Percentiles rank a stretch among this genome's conserved stretches.
phyloP scores from a whole-genome alignment of 2,329 filamentous ascomycete genomes.

The Metarhizium album region DNA sequence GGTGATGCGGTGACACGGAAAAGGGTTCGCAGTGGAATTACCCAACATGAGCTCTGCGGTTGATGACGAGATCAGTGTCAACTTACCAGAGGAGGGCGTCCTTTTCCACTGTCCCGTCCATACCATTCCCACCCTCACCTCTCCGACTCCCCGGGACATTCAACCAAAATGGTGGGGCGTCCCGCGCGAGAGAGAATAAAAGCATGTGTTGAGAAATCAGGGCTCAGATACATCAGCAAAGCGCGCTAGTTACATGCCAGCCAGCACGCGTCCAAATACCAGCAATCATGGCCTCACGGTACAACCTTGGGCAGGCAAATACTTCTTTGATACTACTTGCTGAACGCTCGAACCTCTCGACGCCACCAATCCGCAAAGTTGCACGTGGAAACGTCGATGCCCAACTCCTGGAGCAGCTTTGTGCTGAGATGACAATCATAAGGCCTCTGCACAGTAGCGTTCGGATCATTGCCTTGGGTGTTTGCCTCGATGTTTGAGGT shows the following conservation, averaged over 20 bases:
- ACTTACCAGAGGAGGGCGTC: neutral
- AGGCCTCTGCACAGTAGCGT: slow-evolving; percentile 62
- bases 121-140: too few relatives aligned
- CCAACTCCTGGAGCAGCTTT: slow-evolving; percentile 57
- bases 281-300: neutral
- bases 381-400: slow-evolving; percentile 61
- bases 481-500: slow-evolving; percentile 58
- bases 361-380: slow-evolving; percentile 79
- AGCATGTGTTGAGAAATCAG: too few relatives aligned
- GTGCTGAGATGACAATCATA: slow-evolving; percentile 86
- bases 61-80: neutral
- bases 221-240: too few relatives aligned
- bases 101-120: too few relatives aligned
- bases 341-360: slow-evolving; percentile 48
- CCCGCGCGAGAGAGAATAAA: too few relatives aligned
- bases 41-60: neutral
- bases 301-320: neutral
- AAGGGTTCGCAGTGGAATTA: neutral
- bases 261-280: neutral
- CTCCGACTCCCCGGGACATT: too few relatives aligned
- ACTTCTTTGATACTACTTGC: slow-evolving; percentile 28
- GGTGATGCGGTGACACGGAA: neutral
- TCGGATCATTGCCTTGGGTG: slow-evolving; percentile 60
- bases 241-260: neutral
- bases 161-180: too few relatives aligned